Evolutionary conservation across 306 rosid genomes (phyloP).

Genomic region (Begonia loranthoides): DNA sequence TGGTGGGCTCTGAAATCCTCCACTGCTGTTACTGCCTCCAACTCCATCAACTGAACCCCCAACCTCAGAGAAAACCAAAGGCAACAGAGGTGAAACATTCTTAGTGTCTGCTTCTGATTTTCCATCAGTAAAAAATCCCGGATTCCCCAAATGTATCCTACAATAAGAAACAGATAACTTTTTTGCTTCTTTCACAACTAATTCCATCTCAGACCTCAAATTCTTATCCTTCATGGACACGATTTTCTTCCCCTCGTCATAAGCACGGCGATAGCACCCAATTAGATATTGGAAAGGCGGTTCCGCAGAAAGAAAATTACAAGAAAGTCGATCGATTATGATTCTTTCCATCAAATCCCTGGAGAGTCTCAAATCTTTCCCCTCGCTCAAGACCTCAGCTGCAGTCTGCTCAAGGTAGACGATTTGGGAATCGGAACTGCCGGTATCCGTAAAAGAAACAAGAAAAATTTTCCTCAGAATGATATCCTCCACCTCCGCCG

Average conservation of each 20-base stretch:
- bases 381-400: constrained; percentile 86
- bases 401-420: constrained; percentile 70
- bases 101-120: constrained; percentile 3
- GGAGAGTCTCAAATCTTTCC: constrained; percentile 45
- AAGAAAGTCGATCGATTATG: constrained; percentile 71
- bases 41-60: constrained; percentile 37
- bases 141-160: constrained; percentile 65
- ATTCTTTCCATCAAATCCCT: constrained; percentile 65
- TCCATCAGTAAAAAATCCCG: constrained; percentile 42
- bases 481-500: constrained; percentile 71
- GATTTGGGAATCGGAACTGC: constrained; percentile 33
- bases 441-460: constrained; percentile 35
- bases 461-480: constrained; percentile 73
- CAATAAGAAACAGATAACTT: constrained; percentile 66
- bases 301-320: constrained; percentile 23
- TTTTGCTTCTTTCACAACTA: constrained; percentile 49
- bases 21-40: constrained; percentile 26
- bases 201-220: constrained; percentile 47
- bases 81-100: constrained; percentile 43
- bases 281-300: constrained; percentile 56
- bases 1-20: constrained; percentile 55
- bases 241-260: constrained; percentile 66
- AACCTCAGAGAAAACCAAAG: constrained; percentile 53
- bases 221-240: constrained; percentile 56
- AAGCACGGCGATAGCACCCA: constrained; percentile 69